Percentiles rank a stretch among this genome's conserved stretches.
phyloP scores from a whole-genome alignment of 1,139 yeast genomes.

The Geotrichum fermentans region DNA sequence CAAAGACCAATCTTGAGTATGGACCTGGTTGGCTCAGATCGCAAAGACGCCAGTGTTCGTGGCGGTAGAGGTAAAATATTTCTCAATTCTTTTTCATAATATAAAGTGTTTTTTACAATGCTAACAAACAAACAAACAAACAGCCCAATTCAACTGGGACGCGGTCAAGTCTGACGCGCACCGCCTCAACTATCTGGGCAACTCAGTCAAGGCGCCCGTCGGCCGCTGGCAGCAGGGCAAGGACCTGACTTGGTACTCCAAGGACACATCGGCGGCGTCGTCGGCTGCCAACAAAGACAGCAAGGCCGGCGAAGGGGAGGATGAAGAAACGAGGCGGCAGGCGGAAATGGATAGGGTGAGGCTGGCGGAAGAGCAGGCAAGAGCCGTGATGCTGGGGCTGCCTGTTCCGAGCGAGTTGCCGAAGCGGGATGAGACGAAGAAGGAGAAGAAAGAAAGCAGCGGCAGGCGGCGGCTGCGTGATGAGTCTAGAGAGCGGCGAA shows the following conservation, averaged over 20 bases:
- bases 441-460: neutral
- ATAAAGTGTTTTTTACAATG: neutral
- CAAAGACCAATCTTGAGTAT: too few relatives aligned
- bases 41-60: slow-evolving; percentile 29
- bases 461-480: neutral
- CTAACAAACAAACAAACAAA: neutral
- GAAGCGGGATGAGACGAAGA: neutral
- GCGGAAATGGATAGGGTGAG: slow-evolving; percentile 12
- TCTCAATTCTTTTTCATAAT: neutral
- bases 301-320: neutral
- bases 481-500: neutral
- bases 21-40: slow-evolving; percentile 25
- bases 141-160: slow-evolving; percentile 29
- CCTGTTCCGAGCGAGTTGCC: slow-evolving; percentile 11
- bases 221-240: slow-evolving; percentile 29
- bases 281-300: too few relatives aligned
- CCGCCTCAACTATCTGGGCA: slow-evolving; percentile 31
- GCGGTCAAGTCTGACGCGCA: slow-evolving; percentile 30
- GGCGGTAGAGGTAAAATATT: slow-evolving; percentile 31
- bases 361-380: slow-evolving; percentile 26
- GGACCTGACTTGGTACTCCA: slow-evolving; percentile 31
- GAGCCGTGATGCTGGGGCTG: slow-evolving; percentile 28
- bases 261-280: too few relatives aligned
- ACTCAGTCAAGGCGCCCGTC: slow-evolving; percentile 32
- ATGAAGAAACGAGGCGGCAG: slow-evolving; percentile 4